Conservation (phyloP, 2,329 filamentous ascomycete species). For the Exophiala spinifera region DNA sequence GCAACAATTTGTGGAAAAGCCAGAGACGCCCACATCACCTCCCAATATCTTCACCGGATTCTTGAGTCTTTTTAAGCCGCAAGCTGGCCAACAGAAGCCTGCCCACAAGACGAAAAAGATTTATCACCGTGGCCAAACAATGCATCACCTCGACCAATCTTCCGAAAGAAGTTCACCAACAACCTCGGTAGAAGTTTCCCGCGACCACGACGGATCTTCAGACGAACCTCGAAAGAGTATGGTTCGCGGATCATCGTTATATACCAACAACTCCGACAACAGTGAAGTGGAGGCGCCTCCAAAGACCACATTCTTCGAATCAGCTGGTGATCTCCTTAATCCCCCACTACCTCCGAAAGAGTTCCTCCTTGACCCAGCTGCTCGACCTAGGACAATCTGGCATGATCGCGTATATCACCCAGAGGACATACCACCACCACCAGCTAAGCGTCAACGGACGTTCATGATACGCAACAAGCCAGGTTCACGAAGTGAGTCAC, state of each 20-base stretch:
- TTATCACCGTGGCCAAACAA: conserved; percentile 73
- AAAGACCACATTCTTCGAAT: conserved; percentile 89
- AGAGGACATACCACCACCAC: conserved; percentile 82
- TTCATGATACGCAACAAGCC: conserved; percentile 26
- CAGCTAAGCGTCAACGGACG: conserved; percentile 46
- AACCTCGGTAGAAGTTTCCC: conserved; percentile 1
- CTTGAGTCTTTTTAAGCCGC: conserved; percentile 71
- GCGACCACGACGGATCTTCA: background rate
- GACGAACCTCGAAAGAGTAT: conserved; percentile 28
- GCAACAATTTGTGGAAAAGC: conserved; percentile 14
- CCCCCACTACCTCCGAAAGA: conserved; percentile 78
- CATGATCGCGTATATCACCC: conserved; percentile 96
- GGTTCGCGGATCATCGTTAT: conserved; percentile 50
- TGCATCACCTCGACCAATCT: conserved; percentile 46
- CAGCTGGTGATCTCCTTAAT: conserved; percentile 86
- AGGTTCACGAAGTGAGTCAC: conserved; percentile 7
- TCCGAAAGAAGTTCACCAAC: conserved; percentile 5
- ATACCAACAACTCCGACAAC: conserved; percentile 40
- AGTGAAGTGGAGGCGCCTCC: conserved; percentile 67
- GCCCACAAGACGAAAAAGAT: conserved; percentile 56
- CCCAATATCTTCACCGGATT: conserved; percentile 40
- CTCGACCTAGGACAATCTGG: conserved; percentile 84
- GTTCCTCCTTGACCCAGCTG: conserved; percentile 79
- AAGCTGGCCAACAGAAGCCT: conserved; percentile 36
- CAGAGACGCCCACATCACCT: conserved; percentile 29